Percentiles rank a stretch among this genome's conserved stretches.
phyloP scores from a whole-genome alignment of 352 stramenopile species.

The Albugo laibachii region DNA sequence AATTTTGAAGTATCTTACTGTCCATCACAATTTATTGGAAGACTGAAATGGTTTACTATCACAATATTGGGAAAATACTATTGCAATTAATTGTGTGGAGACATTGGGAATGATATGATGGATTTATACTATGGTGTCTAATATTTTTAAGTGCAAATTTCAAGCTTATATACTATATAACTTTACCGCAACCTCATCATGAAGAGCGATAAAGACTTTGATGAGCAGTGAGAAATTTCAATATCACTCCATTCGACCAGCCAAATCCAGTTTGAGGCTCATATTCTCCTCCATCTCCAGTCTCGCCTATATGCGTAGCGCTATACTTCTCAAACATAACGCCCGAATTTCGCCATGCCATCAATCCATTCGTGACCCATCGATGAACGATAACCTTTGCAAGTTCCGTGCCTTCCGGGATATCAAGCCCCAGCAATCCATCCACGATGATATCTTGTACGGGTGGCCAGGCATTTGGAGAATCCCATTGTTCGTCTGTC shows the following conservation, averaged over 20 bases:
- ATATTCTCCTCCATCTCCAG: slow-evolving; percentile 31
- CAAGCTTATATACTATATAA: too few relatives aligned
- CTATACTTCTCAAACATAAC: slow-evolving; percentile 41
- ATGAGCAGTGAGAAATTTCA: slow-evolving; percentile 24
- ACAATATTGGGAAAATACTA: background rate
- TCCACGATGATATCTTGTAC: slow-evolving; percentile 19
- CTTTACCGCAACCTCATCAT: too few relatives aligned
- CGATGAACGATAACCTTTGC: slow-evolving; percentile 9
- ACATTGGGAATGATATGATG: background rate
- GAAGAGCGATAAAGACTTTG: slow-evolving; percentile 1
- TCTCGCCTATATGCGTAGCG: slow-evolving; percentile 12
- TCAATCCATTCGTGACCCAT: slow-evolving; percentile 11
- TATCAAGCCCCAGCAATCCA: slow-evolving; percentile 10
- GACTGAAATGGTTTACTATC: background rate
- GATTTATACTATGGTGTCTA: too few relatives aligned
- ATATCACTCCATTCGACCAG: slow-evolving; percentile 32
- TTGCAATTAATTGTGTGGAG: background rate
- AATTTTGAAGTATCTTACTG: slow-evolving; percentile 24
- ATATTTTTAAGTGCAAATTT: too few relatives aligned
- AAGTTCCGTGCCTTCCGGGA: slow-evolving; percentile 4
- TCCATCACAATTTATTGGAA: slow-evolving; percentile 11
- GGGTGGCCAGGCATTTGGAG: slow-evolving; percentile 30
- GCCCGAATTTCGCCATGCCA: slow-evolving; percentile 9
- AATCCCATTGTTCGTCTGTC: slow-evolving; percentile 27
- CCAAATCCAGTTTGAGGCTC: slow-evolving; percentile 25